Evolutionary conservation across 495 filamentous ascomycete species (phyloP).

Genomic region (Bryoglossum gracile): DNA sequence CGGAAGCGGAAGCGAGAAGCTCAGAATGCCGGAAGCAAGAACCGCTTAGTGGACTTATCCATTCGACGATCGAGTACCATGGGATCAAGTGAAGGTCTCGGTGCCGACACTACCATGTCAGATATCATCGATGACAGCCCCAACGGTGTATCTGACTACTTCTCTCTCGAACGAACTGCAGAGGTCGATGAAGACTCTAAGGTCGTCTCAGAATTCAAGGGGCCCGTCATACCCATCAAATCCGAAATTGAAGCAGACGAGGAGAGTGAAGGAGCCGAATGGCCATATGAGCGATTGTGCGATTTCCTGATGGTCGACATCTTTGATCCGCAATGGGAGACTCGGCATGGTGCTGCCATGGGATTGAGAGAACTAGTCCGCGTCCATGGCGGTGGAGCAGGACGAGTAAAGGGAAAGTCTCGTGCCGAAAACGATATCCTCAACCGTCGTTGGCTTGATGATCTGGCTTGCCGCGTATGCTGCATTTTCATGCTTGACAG

Average conservation of each 20-base stretch:
- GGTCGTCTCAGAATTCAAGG: slow-evolving; percentile 94
- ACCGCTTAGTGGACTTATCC: slow-evolving; percentile 79
- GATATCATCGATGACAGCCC: slow-evolving; percentile 53
- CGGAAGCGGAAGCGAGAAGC: slow-evolving; percentile 80
- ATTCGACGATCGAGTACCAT: slow-evolving; percentile 58
- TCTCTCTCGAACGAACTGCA: slow-evolving; percentile 66
- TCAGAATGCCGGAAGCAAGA: slow-evolving; percentile 76
- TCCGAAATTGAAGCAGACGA: slow-evolving; percentile 61
- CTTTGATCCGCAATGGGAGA: slow-evolving; percentile 92
- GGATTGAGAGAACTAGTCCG: slow-evolving; percentile 86
- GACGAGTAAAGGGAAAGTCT: slow-evolving; percentile 61
- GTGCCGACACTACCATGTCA: slow-evolving; percentile 46
- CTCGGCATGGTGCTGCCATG: slow-evolving; percentile 95
- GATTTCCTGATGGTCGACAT: slow-evolving; percentile 88
- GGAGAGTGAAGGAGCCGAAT: slow-evolving; percentile 72
- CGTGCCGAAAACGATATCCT: slow-evolving; percentile 66
- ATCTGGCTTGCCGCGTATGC: slow-evolving; percentile 83
- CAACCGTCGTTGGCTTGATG: slow-evolving; percentile 83
- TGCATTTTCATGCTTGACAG: slow-evolving; percentile 96
- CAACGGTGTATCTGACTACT: slow-evolving; percentile 61
- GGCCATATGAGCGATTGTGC: slow-evolving; percentile 91
- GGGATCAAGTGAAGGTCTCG: slow-evolving; percentile 42
- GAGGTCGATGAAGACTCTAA: slow-evolving; percentile 81
- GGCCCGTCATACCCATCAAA: slow-evolving; percentile 53
- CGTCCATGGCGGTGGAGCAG: slow-evolving; percentile 88